Base-by-base conservation (phyloP, 2,329 filamentous ascomycete genomes). In the Chlorencoelia australis region DNA sequence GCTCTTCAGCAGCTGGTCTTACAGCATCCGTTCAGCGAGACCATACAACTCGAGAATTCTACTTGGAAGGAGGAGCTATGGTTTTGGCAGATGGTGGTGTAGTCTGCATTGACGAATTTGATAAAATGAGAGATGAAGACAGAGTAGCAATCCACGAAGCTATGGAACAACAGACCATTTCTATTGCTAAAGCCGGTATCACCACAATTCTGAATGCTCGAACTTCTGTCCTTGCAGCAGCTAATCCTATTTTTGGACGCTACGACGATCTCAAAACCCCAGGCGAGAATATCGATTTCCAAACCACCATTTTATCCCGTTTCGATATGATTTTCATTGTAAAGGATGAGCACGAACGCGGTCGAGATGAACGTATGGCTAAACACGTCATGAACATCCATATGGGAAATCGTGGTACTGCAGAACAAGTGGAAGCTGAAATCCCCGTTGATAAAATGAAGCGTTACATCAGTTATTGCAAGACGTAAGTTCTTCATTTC, bases 241-340 rank as follows among this genome's bases (percentile, higher is more conserved):
- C 91, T 27, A 98, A 98, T 59, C 91, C 91, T 1, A 91, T 98
- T 41, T 98, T 96, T 55, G 91, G 91, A 36, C 82, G 91, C 17
- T 98, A 98, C 62, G 91, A 98, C 59, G 91, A 98, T 55, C 80
- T 98, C 68, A 96, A 96, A 61, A 87, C 84, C 0, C 91, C 91
- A 0, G 91, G 91, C 41, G 91, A 98, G 62, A 98, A 98, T 57
- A 98, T 98, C 49, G 91, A 98, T 62, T 98, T 98, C 62, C 91
- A 98, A 56, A 98, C 91, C 0, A 98, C 91, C 3, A 96, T 98
- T 53, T 59, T 98, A 47, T 96, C 89, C 2, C 84, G 91, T 72
- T 98, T 98, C 59, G 91, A 98, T 61, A 95, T 98, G 85, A 96
- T 98, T 48, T 98, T 96, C 67, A 95, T 98, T 48, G 89, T 98